Percentiles rank a stretch among this genome's conserved stretches.
These are phyloP conservation scores for Solanum chiquidenum DNA, from an alignment of 257 asterid genomes.

Conservation along the genomic window DNA sequence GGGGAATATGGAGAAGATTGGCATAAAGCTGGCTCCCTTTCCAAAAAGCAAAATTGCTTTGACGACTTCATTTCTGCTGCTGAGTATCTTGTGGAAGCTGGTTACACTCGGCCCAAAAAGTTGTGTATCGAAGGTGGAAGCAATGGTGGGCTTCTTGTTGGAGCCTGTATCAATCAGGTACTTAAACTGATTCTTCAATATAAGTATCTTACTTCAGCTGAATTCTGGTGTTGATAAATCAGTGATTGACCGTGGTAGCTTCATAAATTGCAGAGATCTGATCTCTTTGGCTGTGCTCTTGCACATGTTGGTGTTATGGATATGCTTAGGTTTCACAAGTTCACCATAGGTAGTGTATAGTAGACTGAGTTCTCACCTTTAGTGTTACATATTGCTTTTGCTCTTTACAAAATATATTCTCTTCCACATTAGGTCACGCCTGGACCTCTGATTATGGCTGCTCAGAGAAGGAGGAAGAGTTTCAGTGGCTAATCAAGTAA, in stretches of 20 bases:
- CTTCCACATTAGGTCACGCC: constrained; percentile 63
- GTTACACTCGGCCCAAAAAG: constrained; percentile 74
- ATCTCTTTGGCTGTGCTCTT: constrained; percentile 94
- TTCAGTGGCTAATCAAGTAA: constrained; percentile 82
- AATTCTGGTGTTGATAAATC: not conserved
- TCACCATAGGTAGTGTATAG: constrained; percentile 60
- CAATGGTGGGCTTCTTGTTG: constrained; percentile 94
- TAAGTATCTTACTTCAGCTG: not conserved
- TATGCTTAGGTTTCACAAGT: constrained; percentile 97
- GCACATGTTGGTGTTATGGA: constrained; percentile 99
- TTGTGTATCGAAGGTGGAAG: constrained; percentile 98
- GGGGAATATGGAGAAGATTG: constrained; percentile 99
- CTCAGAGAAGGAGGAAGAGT: constrained; percentile 87
- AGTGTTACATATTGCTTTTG: not conserved
- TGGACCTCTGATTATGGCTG: constrained; percentile 98
- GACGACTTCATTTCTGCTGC: constrained; percentile 84
- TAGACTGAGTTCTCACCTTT: not conserved
- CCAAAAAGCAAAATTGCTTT: constrained; percentile 82
- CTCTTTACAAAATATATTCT: not conserved
- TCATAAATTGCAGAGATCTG: constrained; percentile 72
- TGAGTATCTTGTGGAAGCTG: constrained; percentile 73
- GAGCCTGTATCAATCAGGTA: constrained; percentile 95
- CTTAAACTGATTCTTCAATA: not conserved
- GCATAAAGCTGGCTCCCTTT: constrained; percentile 95
- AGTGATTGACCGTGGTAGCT: not conserved